Conservation (phyloP, 2,329 filamentous ascomycete genomes). For the Tympanopsis confertula region DNA sequence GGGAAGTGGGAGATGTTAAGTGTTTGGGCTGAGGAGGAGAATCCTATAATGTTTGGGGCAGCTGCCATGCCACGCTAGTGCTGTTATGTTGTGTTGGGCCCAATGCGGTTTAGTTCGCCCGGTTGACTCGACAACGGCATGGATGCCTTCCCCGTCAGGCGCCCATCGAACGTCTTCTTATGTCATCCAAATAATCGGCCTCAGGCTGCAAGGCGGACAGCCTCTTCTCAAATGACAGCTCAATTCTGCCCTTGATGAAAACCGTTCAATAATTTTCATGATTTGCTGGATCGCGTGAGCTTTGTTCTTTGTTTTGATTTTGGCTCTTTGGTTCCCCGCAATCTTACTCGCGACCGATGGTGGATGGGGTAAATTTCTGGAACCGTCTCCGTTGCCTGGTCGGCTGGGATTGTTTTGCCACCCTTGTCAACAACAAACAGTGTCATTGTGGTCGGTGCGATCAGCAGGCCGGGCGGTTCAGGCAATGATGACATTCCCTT, state of each 20-base stretch:
- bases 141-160: not conserved
- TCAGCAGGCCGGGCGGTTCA: no score
- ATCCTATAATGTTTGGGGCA: slow-evolving; percentile 13
- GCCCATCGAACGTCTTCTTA: not conserved
- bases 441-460: no score
- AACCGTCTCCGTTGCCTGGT: no score
- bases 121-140: slow-evolving; percentile 24
- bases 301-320: no score
- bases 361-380: no score
- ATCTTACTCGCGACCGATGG: no score
- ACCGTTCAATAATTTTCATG: no score
- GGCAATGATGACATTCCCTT: no score
- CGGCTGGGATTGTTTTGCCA: no score
- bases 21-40: slow-evolving; percentile 8
- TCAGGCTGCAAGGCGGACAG: not conserved
- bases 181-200: not conserved
- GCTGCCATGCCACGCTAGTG: slow-evolving; percentile 17
- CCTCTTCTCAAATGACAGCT: not conserved
- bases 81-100: slow-evolving; percentile 24
- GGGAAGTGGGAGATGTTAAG: slow-evolving; percentile 7
- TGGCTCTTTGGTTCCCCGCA: no score
- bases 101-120: slow-evolving; percentile 14
- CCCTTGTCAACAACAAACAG: no score
- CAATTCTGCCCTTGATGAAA: not conserved
- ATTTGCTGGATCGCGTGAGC: no score